Conservation (phyloP, 495 filamentous ascomycete species). For the Xylaria scruposa region DNA sequence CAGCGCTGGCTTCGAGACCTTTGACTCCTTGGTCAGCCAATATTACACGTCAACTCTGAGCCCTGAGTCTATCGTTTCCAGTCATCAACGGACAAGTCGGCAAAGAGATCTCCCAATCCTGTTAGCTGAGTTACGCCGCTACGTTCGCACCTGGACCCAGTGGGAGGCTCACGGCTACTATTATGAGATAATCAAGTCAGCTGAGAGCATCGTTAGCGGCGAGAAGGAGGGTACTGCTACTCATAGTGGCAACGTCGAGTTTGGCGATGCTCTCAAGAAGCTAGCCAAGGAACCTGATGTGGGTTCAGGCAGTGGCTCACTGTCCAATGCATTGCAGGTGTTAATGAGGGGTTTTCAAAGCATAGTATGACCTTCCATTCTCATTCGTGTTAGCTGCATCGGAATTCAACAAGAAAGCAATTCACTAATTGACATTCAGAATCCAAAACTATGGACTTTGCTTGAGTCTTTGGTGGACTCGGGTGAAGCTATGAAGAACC, state of each 20-base stretch:
- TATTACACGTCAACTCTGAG: conserved; percentile 13
- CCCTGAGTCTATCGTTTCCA: conserved; percentile 2
- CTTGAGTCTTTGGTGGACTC: conserved; percentile 3
- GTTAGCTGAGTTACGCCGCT: not conserved
- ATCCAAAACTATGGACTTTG: not conserved
- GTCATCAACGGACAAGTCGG: conserved; percentile 15
- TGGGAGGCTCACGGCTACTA: conserved; percentile 16
- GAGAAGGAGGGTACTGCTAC: not conserved
- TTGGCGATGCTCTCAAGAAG: not conserved
- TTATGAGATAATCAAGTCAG: conserved; percentile 8
- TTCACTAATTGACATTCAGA: not conserved
- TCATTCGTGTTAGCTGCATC: not conserved
- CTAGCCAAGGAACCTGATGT: conserved; percentile 1
- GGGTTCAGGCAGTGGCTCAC: not conserved
- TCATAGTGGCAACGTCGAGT: not conserved
- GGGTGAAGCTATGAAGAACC: conserved; percentile 1
- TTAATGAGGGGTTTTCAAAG: conserved; percentile 13
- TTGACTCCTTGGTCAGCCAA: conserved; percentile 6
- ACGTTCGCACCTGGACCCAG: conserved; percentile 8
- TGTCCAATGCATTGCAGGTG: not conserved
- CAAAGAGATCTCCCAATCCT: not conserved
- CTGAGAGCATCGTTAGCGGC: not conserved
- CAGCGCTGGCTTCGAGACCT: conserved; percentile 4
- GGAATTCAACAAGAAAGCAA: not conserved
- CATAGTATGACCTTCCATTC: conserved; percentile 11